Evolutionary conservation across 2,329 filamentous ascomycete genomes (phyloP), one percentile per base, ranked within the genome.

Genomic region (Xylariaceae sp.): DNA sequence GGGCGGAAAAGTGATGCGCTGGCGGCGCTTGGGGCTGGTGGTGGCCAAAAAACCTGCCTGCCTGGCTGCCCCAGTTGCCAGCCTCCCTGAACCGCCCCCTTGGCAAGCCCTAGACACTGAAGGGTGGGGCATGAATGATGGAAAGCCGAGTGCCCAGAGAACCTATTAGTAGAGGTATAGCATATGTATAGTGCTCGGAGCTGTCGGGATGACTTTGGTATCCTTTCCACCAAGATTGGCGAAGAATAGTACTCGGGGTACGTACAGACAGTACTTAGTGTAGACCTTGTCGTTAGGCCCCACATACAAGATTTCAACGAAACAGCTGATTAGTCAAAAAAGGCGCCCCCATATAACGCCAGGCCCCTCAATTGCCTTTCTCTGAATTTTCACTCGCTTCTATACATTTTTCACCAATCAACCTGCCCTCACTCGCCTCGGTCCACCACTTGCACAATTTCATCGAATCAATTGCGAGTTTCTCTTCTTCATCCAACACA

Each of bases 341-440:
- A 58, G 51, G 53, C 36, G 41, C 65, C 68, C 68, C 70, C 70
- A 66, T 73, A 71, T 70, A 72, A 72, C 63, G 67, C 65, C 63
- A 51, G 56, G 63, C 50, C 63, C 66, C 66, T 69, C 68, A 62
- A 58, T 63, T 61, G 60, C 65, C 62, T 67, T 68, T 64, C 62
- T 65, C 64, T 61, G 54, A 65, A 50, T 67, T 70, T 70, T 71
- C 64, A 71, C 67, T 72, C 67, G 71, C 66, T 61, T 67, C 67
- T 71, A 64, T 62, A 65, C 65, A 65, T 67, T 72, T 71, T 61
- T 71, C 69, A 68, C 70, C 71, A 73, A 73, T 72, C 71, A 73
- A 67, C 69, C 64, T 64, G 62, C 63, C 67, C 53, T 60, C 60
- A 36, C 56, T 56, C 51, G 53, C 56, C 67, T 71, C 53, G 69